A percentile compares a stretch with the other conserved stretches of the same genome.
phyloP scores from a whole-genome alignment of 352 stramenopile genomes.

The Globisporangium irregulare region DNA sequence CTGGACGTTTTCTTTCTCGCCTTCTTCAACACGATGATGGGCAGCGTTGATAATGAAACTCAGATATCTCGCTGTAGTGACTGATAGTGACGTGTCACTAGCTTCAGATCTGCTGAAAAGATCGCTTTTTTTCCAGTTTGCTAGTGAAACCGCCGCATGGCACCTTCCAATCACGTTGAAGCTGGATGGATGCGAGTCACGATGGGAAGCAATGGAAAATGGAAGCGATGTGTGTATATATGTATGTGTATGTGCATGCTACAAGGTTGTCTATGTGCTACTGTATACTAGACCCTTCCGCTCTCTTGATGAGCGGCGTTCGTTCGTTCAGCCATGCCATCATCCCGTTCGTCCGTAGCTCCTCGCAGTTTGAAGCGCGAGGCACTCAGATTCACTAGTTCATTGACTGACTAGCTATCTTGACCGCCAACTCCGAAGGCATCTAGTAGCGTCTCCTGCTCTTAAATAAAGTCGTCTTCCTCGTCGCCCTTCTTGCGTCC shows the following conservation, averaged over 20 bases:
- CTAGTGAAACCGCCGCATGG: neutral
- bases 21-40: neutral
- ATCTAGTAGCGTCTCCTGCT: neutral
- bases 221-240: neutral
- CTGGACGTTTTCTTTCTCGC: neutral
- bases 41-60: neutral
- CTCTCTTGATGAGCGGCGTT: neutral
- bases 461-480: constrained; percentile 77
- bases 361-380: neutral
- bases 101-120: neutral
- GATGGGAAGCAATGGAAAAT: neutral
- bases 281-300: neutral
- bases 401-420: neutral
- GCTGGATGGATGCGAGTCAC: neutral
- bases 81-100: neutral
- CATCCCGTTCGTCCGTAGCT: neutral
- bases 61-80: neutral
- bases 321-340: neutral
- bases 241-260: neutral
- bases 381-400: neutral
- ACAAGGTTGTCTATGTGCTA: neutral
- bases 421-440: neutral
- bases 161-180: neutral
- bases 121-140: neutral
- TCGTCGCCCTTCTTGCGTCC: constrained; percentile 36